Evolutionary conservation across 129 eudicot genomes (phyloP), one percentile per base, ranked within the genome.

Genomic region (Silybum marianum): DNA sequence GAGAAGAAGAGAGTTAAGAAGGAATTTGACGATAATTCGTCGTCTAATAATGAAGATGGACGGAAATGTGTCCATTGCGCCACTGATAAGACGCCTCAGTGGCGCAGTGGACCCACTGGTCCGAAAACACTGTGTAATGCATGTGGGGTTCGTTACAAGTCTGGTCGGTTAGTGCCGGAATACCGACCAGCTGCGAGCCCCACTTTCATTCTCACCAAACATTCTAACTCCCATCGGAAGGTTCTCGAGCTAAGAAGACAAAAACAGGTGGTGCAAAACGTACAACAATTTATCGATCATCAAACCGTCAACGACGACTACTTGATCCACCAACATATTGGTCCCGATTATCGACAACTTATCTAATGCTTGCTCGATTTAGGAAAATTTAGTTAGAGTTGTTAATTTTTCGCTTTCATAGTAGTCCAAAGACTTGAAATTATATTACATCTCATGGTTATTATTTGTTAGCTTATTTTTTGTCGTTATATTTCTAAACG

Each of bases 181-280:
- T 93, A 93, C 51, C 75, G 98, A 80, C 98, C 98, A 4, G 98
- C 96, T 10, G 87, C 98, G 0, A 93, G 98, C 88, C 98, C 98
- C 60, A 93, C 98, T 0, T 93, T 93, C 23, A 82, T 91, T 74
- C 87, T 89, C 22, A 77, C 92, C 1, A 93, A 93, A 80, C 98
- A 93, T 75, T 93, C 98, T n/a, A 93, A 93, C 54, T 93, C 98
- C 2, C 98, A 93, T 80, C 80, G 98, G 67, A 93, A 93, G 72
- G 98, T 93, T 38, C 83, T 93, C 26, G 98, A 93, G 89, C 86
- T 93, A 25, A 42, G 92, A 76, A 82, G 92, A 58, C 96, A 93
- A 78, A 93, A 90, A 78, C 90, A 93, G 79, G 28, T 80, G 79
- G 28, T 80, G 79, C 67, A 67, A 51, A 83, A 13, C 85, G 85